These are phyloP conservation scores for Eutypa lata DNA, from an alignment of 2,329 filamentous ascomycete genomes.

Conservation along the genomic window DNA sequence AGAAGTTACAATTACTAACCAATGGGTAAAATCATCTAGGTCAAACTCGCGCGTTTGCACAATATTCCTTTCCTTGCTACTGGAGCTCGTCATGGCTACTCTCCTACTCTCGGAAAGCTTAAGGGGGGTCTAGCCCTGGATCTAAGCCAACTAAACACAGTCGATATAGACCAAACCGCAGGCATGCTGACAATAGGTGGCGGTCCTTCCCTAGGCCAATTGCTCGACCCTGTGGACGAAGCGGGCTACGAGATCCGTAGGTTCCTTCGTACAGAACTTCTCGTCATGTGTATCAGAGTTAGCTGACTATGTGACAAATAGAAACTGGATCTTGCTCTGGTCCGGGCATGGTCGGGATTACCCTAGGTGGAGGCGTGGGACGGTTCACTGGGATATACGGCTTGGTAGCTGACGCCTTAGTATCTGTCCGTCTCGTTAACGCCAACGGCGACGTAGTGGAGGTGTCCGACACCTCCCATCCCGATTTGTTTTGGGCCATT, in stretches of 20 bases:
- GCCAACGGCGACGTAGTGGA: conserved; percentile 17
- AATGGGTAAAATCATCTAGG: not conserved
- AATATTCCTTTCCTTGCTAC: conserved; percentile 32
- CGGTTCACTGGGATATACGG: conserved; percentile 14
- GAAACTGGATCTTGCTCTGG: conserved; percentile 8
- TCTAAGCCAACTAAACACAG: conserved; percentile 24
- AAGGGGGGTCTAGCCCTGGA: conserved; percentile 29
- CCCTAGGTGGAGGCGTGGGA: conserved; percentile 18
- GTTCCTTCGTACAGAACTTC: not conserved
- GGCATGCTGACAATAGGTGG: conserved; percentile 14
- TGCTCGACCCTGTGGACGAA: conserved; percentile 6
- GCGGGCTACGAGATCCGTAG: conserved; percentile 14
- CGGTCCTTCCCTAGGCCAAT: conserved; percentile 1
- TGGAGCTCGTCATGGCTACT: conserved; percentile 31
- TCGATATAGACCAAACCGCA: conserved; percentile 15
- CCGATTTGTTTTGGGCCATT: conserved; percentile 23
- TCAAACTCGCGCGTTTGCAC: conserved; percentile 17
- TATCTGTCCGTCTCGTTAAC: conserved; percentile 21
- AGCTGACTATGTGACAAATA: not conserved
- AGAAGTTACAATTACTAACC: too few relatives aligned
- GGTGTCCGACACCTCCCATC: conserved; percentile 7
- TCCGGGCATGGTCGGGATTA: conserved; percentile 14
- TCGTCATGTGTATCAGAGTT: not conserved
- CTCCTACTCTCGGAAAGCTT: conserved; percentile 19
- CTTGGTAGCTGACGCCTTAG: conserved; percentile 21